A percentile compares a stretch with the other conserved stretches of the same genome.
These are phyloP conservation scores for Uncinocarpus reesii DNA, from an alignment of 2,329 filamentous ascomycete species.

Conservation along the genomic window DNA sequence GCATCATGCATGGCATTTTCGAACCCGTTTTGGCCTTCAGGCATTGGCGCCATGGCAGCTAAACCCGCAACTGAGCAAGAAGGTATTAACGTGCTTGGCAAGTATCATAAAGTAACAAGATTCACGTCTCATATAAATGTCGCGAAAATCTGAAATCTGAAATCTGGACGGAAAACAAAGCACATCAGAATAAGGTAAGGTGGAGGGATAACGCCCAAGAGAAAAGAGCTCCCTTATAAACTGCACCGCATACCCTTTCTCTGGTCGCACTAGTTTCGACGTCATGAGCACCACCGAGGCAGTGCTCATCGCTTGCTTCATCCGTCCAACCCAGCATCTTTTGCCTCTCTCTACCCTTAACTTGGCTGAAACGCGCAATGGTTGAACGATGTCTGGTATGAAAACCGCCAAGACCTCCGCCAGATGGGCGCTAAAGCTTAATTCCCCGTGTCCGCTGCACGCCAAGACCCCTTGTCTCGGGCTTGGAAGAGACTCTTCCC, in stretches of 20 bases:
- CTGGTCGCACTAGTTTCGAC: not conserved
- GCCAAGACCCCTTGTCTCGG: no score
- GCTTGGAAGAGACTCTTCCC: no score
- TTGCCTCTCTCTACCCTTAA: not conserved
- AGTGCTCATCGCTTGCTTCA: not conserved
- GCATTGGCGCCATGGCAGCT: slow-evolving; percentile 1
- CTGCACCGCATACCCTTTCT: not conserved
- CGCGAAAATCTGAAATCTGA: not conserved
- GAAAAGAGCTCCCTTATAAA: slow-evolving; percentile 8
- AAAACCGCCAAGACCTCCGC: not conserved
- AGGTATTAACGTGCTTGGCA: slow-evolving; percentile 7
- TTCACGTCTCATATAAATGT: slow-evolving; percentile 5
- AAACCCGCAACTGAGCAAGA: not conserved
- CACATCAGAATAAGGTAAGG: not conserved
- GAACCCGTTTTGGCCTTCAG: not conserved
- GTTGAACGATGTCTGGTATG: not conserved
- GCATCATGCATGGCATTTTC: not conserved
- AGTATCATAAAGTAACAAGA: slow-evolving; percentile 6
- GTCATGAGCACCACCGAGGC: slow-evolving; percentile 3
- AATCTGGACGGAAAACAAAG: not conserved
- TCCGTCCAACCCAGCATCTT: not conserved
- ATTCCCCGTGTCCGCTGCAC: no score
- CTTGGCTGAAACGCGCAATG: slow-evolving; percentile 8
- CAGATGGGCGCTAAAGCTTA: no score
- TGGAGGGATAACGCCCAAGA: not conserved